phyloP scores from a whole-genome alignment of 2,329 filamentous ascomycete genomes.

The Trichoderma hamatum region DNA sequence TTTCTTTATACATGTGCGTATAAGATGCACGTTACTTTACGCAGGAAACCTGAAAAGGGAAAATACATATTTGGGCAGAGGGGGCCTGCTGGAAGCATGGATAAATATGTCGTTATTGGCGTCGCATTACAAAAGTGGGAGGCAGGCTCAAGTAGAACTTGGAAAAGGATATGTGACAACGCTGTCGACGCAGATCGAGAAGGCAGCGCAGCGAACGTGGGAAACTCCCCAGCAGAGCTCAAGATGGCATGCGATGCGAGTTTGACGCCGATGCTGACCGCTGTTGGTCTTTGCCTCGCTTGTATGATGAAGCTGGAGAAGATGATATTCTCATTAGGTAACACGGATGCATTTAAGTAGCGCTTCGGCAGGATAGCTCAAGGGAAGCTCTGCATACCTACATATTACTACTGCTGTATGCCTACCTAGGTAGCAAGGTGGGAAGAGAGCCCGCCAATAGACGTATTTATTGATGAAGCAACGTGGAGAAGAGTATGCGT shows the following conservation, averaged over 20 bases:
- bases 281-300: slow-evolving; percentile 1
- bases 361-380: slow-evolving; percentile 23
- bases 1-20: background rate
- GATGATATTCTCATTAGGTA: slow-evolving; percentile 26
- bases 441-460: slow-evolving; percentile 6
- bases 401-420: background rate
- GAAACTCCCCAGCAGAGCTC: background rate
- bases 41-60: background rate
- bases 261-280: background rate
- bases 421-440: background rate
- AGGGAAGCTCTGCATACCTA: slow-evolving; percentile 7
- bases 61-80: background rate
- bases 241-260: background rate
- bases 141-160: background rate
- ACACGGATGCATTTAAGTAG: slow-evolving; percentile 14
- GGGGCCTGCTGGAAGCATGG: background rate
- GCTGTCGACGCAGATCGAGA: background rate
- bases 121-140: background rate
- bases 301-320: slow-evolving; percentile 4
- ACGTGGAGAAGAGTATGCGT: slow-evolving; percentile 13
- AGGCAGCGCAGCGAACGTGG: background rate
- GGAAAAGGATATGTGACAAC: background rate
- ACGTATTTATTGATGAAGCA: slow-evolving; percentile 9
- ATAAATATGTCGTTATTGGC: slow-evolving; percentile 9
- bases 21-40: background rate